phyloP scores from a whole-genome alignment of 495 filamentous ascomycete species.

The Coniosporium apollinis region DNA sequence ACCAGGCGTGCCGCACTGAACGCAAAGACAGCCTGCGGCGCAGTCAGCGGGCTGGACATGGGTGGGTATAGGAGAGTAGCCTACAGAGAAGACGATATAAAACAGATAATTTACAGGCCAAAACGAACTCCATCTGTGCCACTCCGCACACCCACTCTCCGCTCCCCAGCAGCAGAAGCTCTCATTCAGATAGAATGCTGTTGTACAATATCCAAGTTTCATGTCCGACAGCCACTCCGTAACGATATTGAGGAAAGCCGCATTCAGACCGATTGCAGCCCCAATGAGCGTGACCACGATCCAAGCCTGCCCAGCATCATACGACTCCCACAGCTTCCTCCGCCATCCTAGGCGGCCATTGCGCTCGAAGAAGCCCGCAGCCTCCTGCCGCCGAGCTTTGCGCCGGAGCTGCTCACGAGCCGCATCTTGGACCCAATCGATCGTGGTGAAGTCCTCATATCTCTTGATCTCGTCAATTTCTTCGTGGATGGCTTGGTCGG shows the following conservation, averaged over 20 bases:
- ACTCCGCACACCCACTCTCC: constrained; percentile 76
- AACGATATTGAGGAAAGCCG: constrained; percentile 84
- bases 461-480: constrained; percentile 96
- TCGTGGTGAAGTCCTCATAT: constrained; percentile 96
- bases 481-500: constrained; percentile 51
- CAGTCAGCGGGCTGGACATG: constrained; percentile 2
- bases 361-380: constrained; percentile 57
- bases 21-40: constrained; percentile 53
- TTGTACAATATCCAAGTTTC: constrained; percentile 85
- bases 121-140: constrained; percentile 74
- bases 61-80: constrained; percentile 12
- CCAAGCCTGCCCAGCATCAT: constrained; percentile 96
- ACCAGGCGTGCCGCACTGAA: constrained; percentile 71
- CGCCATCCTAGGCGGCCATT: constrained; percentile 64
- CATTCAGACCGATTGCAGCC: constrained; percentile 80
- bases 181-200: constrained; percentile 94
- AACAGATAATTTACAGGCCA: constrained; percentile 69
- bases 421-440: constrained; percentile 98
- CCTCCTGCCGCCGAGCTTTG: constrained; percentile 54
- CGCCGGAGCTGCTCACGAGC: constrained; percentile 74
- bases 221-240: constrained; percentile 96
- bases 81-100: constrained; percentile 78
- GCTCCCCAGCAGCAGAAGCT: constrained; percentile 97
- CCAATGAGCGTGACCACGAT: constrained; percentile 90
- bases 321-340: constrained; percentile 66